A percentile compares a stretch with the other conserved stretches of the same genome.
Conservation (phyloP, 306 rosid species). For the Corylus heterophylla region DNA sequence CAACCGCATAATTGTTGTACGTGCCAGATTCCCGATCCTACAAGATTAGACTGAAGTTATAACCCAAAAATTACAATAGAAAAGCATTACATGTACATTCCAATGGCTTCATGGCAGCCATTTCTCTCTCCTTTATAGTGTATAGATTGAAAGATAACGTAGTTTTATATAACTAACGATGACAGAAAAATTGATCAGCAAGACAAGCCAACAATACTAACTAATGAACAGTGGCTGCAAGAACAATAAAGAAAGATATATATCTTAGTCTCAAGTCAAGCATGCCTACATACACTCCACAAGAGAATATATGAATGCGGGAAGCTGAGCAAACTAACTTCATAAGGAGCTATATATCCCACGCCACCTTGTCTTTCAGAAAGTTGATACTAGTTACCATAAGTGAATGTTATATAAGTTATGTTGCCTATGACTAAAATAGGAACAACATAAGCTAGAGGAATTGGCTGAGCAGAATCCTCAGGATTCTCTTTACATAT, state of each 20-base stretch:
- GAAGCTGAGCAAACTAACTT: neutral
- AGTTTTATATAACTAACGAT: too few relatives aligned
- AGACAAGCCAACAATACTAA: neutral
- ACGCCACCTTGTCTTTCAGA: too few relatives aligned
- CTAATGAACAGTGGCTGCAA: neutral
- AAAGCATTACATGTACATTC: neutral
- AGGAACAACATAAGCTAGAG: neutral
- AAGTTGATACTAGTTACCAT: neutral
- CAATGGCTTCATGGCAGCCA: neutral
- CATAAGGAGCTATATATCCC: too few relatives aligned
- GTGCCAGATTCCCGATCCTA: slow-evolving; percentile 82
- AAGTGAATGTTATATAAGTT: too few relatives aligned
- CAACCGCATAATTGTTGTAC: slow-evolving; percentile 78
- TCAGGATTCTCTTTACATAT: neutral
- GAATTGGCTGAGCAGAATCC: neutral
- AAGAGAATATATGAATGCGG: neutral
- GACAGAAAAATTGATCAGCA: too few relatives aligned
- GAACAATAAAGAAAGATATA: neutral
- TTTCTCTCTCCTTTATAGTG: neutral
- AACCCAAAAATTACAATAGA: slow-evolving; percentile 17
- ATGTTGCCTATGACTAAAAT: neutral
- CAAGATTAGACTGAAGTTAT: slow-evolving; percentile 19
- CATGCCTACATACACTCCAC: neutral
- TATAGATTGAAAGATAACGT: neutral
- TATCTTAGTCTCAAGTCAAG: neutral